Evolutionary conservation across 345 rosid genomes (phyloP).

Genomic region (Hirschfeldia incana): DNA sequence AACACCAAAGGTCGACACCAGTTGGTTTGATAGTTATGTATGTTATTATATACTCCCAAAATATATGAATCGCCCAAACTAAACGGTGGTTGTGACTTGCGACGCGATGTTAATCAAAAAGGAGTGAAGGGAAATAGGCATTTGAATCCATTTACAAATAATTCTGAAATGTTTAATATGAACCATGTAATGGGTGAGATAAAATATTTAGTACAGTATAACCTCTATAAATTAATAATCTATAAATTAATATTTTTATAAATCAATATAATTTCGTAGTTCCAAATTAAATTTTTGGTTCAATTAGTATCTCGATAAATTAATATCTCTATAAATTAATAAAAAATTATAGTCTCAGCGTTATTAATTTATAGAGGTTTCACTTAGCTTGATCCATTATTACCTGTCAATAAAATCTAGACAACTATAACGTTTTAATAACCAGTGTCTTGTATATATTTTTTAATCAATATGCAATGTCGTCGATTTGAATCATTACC

Average conservation of each 20-base stretch:
- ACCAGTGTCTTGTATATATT: neutral
- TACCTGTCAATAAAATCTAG: neutral
- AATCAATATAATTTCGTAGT: too few species aligned
- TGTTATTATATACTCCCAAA: slow-evolving; percentile 15
- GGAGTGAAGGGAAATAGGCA: neutral
- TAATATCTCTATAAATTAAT: too few species aligned
- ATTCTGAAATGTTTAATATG: neutral
- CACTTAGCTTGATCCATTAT: neutral
- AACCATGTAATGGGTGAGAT: neutral
- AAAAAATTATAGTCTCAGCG: too few species aligned
- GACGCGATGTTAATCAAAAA: neutral
- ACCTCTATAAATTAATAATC: too few species aligned
- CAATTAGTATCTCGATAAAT: too few species aligned
- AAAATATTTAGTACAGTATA: neutral
- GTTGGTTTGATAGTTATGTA: slow-evolving; percentile 22
- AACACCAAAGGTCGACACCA: slow-evolving; percentile 16
- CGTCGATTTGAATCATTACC: neutral
- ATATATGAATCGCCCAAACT: neutral
- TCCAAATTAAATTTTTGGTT: too few species aligned
- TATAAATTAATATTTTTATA: too few species aligned
- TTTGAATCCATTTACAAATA: neutral
- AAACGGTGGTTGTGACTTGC: neutral
- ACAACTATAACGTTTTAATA: neutral
- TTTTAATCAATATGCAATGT: neutral
- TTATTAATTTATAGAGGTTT: too few species aligned